A percentile compares a stretch with the other conserved stretches of the same genome.
phyloP scores from a whole-genome alignment of 2,329 filamentous ascomycete species.

The Ceratocystis huliohia region DNA sequence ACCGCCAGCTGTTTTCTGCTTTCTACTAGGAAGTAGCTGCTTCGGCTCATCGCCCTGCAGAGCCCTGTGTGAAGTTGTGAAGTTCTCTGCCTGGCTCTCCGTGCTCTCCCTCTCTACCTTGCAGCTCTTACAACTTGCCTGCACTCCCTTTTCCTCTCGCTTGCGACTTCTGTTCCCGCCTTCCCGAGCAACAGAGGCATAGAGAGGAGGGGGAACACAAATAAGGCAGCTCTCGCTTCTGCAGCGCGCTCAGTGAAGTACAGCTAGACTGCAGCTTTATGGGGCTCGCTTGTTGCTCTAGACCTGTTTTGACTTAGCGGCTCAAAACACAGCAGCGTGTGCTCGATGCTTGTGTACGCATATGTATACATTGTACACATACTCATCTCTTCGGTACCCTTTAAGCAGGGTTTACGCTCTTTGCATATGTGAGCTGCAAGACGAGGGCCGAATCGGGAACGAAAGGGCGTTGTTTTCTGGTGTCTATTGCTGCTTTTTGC shows the following conservation, averaged over 20 bases:
- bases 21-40: background rate
- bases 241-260: background rate
- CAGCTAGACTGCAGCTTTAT: background rate
- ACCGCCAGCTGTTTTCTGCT: background rate
- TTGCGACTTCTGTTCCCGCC: background rate
- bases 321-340: background rate
- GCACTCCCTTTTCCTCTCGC: background rate
- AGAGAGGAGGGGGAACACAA: no score
- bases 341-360: background rate
- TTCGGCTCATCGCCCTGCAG: background rate
- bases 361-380: background rate
- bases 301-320: background rate
- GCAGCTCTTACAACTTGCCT: background rate
- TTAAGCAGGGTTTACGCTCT: background rate
- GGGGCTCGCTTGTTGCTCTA: background rate
- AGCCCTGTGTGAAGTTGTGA: background rate
- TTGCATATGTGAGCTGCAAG: constrained; percentile 2
- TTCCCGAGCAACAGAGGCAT: background rate
- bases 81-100: background rate
- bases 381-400: background rate
- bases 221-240: background rate
- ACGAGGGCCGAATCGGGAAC: background rate
- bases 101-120: background rate
- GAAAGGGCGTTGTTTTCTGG: background rate
- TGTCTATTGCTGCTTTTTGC: background rate